phyloP scores from a whole-genome alignment of 768 basidiomycete species.

The Tephrocybe sp. region DNA sequence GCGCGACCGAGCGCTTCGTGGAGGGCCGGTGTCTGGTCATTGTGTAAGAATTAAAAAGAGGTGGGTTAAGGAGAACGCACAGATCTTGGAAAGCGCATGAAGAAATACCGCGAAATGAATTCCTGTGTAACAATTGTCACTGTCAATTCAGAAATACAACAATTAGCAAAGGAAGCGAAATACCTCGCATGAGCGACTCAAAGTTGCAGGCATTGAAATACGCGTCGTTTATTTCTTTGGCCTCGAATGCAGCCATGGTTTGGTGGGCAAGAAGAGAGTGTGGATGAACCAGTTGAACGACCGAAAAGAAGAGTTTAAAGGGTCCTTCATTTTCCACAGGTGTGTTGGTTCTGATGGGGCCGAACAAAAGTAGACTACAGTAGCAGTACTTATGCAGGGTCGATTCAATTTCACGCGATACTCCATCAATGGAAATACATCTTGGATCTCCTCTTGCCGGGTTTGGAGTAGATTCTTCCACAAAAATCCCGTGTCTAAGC shows the following conservation, averaged over 20 bases:
- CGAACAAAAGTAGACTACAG: too few relatives aligned
- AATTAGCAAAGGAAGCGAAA: not conserved
- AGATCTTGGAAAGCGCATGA: slow-evolving; percentile 14
- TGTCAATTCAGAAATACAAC: too few relatives aligned
- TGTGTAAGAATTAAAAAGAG: not conserved
- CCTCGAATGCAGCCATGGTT: slow-evolving; percentile 6
- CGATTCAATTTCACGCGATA: too few relatives aligned
- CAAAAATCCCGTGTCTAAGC: too few relatives aligned
- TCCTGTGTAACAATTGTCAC: too few relatives aligned
- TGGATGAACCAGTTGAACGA: not conserved
- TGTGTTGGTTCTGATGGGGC: too few relatives aligned
- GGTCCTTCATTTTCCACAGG: too few relatives aligned
- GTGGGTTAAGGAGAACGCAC: slow-evolving; percentile 1
- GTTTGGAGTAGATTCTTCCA: too few relatives aligned
- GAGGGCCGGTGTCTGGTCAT: slow-evolving; percentile 12
- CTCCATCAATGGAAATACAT: too few relatives aligned
- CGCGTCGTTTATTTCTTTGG: slow-evolving; percentile 16
- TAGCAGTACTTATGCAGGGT: too few relatives aligned
- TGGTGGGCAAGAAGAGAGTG: not conserved
- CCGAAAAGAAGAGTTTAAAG: not conserved
- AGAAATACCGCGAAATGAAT: slow-evolving; percentile 15
- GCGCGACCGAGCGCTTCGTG: slow-evolving; percentile 10
- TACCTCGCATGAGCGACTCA: slow-evolving; percentile 19
- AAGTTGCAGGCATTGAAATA: slow-evolving; percentile 19
- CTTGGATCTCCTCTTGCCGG: too few relatives aligned